Evolutionary conservation across 768 basidiomycete species (phyloP).

Genomic region (Udeniomyces megalosporus): DNA sequence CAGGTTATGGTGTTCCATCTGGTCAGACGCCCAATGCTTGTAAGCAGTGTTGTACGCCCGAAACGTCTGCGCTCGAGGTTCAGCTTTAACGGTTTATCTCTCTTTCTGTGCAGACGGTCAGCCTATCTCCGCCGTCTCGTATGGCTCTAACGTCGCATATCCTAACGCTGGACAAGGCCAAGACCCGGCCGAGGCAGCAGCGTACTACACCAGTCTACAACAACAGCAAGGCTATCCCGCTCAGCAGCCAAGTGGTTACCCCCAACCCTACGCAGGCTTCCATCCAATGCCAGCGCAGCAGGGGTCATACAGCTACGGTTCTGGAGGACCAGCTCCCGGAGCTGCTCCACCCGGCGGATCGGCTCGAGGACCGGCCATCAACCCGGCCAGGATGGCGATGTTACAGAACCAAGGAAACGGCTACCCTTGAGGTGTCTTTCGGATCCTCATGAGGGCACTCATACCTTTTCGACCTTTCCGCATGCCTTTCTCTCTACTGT

Average conservation of each 20-base stretch:
- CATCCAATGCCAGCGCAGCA: background rate
- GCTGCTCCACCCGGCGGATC: background rate
- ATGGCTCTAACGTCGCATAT: background rate
- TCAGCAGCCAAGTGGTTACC: background rate
- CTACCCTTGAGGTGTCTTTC: too few relatives aligned
- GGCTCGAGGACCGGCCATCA: background rate
- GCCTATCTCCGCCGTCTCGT: background rate
- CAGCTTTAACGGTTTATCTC: background rate
- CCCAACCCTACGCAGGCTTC: background rate
- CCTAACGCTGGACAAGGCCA: background rate
- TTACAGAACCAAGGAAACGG: background rate
- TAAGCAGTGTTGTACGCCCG: background rate
- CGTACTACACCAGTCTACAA: too few relatives aligned
- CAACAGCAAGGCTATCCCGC: too few relatives aligned
- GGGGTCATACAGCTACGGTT: background rate
- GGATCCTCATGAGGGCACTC: too few relatives aligned
- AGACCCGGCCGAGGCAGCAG: too few relatives aligned
- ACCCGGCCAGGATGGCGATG: conserved; percentile 8
- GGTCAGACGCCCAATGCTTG: conserved; percentile 10
- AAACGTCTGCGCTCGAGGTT: conserved; percentile 1
- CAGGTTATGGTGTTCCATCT: background rate
- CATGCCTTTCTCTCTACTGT: too few relatives aligned
- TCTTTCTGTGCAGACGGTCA: background rate
- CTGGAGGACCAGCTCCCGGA: background rate
- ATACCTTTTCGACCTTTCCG: too few relatives aligned